Percentiles rank a stretch among this genome's conserved stretches.
These are phyloP conservation scores for Mortierella alpina DNA, from an alignment of 192 early-diverging fungal species.

Conservation along the genomic window DNA sequence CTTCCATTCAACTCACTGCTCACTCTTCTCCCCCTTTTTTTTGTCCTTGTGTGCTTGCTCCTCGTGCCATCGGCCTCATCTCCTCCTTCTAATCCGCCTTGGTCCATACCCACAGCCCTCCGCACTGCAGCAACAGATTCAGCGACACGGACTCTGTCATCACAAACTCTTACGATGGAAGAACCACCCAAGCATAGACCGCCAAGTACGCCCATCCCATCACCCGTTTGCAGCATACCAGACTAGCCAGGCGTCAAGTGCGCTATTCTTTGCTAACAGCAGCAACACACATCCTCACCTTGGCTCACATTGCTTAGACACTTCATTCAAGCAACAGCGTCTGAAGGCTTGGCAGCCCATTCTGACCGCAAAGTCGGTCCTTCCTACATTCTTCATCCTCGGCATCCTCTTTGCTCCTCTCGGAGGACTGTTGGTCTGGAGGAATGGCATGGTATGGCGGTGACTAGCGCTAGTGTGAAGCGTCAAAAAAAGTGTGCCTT, in stretches of 20 bases:
- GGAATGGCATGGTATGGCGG: conserved; percentile 76
- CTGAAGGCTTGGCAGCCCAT: conserved; percentile 98
- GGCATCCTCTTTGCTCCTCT: conserved; percentile 94
- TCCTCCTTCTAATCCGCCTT: neutral
- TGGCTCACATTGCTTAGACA: conserved; percentile 64
- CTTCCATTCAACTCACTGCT: no score
- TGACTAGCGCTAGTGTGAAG: no score
- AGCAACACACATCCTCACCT: neutral
- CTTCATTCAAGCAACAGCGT: conserved; percentile 97
- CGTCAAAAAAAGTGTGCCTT: no score
- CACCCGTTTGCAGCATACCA: neutral
- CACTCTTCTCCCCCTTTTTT: conserved; percentile 12
- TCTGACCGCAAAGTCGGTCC: conserved; percentile 93
- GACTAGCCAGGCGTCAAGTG: no score
- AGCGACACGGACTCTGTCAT: neutral
- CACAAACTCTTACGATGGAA: conserved; percentile 30
- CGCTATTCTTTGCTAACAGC: neutral
- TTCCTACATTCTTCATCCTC: conserved; percentile 94
- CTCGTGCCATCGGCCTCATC: neutral
- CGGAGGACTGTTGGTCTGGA: conserved; percentile 88
- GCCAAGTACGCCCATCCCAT: conserved; percentile 28
- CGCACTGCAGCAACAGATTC: neutral
- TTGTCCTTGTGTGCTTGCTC: conserved; percentile 6
- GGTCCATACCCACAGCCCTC: neutral
- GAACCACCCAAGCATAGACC: conserved; percentile 46